Evolutionary conservation across 2,329 filamentous ascomycete species (phyloP).

Genomic region (Huntiella omanensis): DNA sequence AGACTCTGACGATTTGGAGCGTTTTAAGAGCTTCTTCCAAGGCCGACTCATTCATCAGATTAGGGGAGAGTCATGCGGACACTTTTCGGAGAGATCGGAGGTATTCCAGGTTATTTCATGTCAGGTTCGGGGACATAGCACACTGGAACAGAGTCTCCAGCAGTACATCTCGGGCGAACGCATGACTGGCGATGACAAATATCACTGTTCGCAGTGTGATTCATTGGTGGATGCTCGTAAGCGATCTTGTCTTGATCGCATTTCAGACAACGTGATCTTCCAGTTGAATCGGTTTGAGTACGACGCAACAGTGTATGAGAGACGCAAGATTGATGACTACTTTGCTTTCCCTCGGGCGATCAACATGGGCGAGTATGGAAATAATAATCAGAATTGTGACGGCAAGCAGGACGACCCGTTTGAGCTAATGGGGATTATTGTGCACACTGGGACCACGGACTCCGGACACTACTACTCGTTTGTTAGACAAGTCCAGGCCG

Average conservation of each 20-base stretch:
- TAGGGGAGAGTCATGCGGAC: constrained; percentile 81
- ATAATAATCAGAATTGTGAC: constrained; percentile 59
- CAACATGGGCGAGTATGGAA: constrained; percentile 76
- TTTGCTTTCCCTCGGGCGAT: constrained; percentile 74
- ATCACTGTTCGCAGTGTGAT: constrained; percentile 84
- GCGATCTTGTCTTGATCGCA: constrained; percentile 75
- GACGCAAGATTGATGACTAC: constrained; percentile 88
- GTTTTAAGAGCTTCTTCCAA: constrained; percentile 69
- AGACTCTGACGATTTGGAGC: constrained; percentile 45
- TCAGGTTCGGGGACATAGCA: constrained; percentile 82
- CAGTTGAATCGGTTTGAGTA: constrained; percentile 82
- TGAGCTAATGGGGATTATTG: constrained; percentile 83
- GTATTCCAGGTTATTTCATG: constrained; percentile 90
- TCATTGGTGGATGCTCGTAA: constrained; percentile 86
- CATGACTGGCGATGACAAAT: constrained; percentile 95
- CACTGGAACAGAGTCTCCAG: constrained; percentile 67
- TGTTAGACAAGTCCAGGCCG: constrained; percentile 56
- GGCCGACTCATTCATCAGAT: constrained; percentile 88
- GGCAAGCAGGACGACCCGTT: constrained; percentile 43
- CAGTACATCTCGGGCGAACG: constrained; percentile 94
- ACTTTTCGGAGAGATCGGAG: constrained; percentile 80
- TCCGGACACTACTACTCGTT: constrained; percentile 97
- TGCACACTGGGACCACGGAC: constrained; percentile 82
- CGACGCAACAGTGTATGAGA: constrained; percentile 54
- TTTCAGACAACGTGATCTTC: constrained; percentile 88